Conservation (phyloP, 306 rosid genomes). For the Cucumis sativus region Cucumber_9930_V3 NC_026661.2:10299501-10300000, state of each 20-base stretch:
- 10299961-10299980: constrained; percentile 51
- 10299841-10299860: constrained; percentile 80
- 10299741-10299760: constrained; percentile 64
- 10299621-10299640: constrained; percentile 51
- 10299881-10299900: constrained; percentile 66
- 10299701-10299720: neutral
- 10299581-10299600: constrained; percentile 51
- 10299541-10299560: constrained; percentile 61
- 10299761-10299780: constrained; percentile 66
- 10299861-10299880: constrained; percentile 76
- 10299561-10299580: constrained; percentile 33
- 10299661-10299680: neutral
- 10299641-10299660: constrained; percentile 11
- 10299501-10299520: constrained; percentile 26
- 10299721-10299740: neutral
- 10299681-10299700: neutral
- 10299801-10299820: constrained; percentile 94
- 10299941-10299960: neutral
- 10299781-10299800: constrained; percentile 82
- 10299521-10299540: constrained; percentile 75
- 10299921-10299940: neutral
- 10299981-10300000: constrained; percentile 76
- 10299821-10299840: constrained; percentile 60
- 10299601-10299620: constrained; percentile 30
- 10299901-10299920: neutral